Evolutionary conservation across 108 stramenopile species (phyloP).

Genomic region (Craspedostauros australis): DNA sequence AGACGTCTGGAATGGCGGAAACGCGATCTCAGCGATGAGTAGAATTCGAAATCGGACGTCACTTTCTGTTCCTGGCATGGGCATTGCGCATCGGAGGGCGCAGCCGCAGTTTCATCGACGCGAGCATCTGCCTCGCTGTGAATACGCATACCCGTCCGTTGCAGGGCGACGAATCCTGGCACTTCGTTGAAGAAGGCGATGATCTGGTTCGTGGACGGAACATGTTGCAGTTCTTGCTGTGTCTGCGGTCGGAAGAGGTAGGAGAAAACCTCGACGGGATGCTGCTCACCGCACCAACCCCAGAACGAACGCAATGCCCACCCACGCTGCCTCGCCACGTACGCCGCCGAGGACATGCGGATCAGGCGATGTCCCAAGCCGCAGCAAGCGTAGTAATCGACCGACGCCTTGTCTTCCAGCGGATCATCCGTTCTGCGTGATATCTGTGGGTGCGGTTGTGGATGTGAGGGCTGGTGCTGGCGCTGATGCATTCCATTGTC

Average conservation of each 20-base stretch:
- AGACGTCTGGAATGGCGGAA: conserved; percentile 17
- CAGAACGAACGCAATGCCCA: conserved; percentile 15
- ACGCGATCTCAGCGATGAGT: conserved; percentile 9
- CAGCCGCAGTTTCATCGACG: not conserved
- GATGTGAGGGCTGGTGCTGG: too few species aligned
- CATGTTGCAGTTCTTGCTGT: conserved; percentile 3
- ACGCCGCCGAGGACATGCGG: conserved; percentile 20
- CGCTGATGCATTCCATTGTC: too few species aligned
- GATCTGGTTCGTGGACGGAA: conserved; percentile 2
- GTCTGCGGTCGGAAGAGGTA: conserved; percentile 12
- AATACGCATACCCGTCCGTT: too few species aligned
- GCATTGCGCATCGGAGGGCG: conserved; percentile 1
- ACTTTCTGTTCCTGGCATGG: conserved; percentile 17
- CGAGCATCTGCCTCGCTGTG: too few species aligned
- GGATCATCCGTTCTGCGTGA: not conserved
- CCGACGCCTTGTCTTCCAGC: conserved; percentile 13
- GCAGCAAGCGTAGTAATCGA: conserved; percentile 24
- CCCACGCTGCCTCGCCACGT: conserved; percentile 11
- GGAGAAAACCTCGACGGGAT: conserved; percentile 25
- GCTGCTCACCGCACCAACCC: conserved; percentile 23
- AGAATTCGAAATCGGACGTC: conserved; percentile 20
- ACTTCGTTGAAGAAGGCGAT: conserved; percentile 23
- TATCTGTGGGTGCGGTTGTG: too few species aligned
- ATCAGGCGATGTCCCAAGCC: conserved; percentile 25
- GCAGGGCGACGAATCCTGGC: conserved; percentile 10